These are phyloP conservation scores for Teratosphaeria epicoccoides DNA, from an alignment of 2,329 filamentous ascomycete species.

Conservation along the genomic window DNA sequence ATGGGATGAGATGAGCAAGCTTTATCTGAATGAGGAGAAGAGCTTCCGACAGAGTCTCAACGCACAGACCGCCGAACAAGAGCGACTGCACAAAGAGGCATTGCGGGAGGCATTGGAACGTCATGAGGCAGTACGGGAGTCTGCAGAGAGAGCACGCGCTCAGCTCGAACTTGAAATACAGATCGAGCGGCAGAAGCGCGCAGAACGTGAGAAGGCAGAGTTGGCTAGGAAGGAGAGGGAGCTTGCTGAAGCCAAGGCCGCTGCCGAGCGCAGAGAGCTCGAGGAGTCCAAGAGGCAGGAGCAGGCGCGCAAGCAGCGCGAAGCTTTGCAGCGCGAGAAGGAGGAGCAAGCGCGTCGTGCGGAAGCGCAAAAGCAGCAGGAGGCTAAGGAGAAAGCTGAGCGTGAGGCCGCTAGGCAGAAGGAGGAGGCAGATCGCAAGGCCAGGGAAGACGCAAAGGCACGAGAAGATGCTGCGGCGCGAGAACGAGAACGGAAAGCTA, in stretches of 20 bases:
- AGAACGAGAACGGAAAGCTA: background rate
- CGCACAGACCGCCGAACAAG: constrained; percentile 50
- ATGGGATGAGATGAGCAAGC: constrained; percentile 32
- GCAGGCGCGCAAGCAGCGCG: constrained; percentile 11
- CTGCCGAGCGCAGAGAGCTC: constrained; percentile 23
- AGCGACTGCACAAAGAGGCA: constrained; percentile 52
- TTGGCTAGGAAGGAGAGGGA: constrained; percentile 34
- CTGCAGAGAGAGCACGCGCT: constrained; percentile 44
- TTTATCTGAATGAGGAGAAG: constrained; percentile 32
- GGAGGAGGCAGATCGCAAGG: constrained; percentile 19
- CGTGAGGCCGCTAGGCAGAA: constrained; percentile 13
- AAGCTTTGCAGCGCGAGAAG: constrained; percentile 12
- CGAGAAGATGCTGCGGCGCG: constrained; percentile 22
- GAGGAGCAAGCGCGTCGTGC: constrained; percentile 14
- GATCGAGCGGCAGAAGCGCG: constrained; percentile 23
- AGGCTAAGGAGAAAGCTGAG: constrained; percentile 23
- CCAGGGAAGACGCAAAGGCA: constrained; percentile 13
- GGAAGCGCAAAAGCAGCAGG: constrained; percentile 9
- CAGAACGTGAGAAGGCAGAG: constrained; percentile 29
- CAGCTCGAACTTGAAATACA: constrained; percentile 37
- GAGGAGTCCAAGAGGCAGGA: constrained; percentile 18
- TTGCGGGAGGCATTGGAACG: constrained; percentile 54
- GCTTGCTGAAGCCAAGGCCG: constrained; percentile 32
- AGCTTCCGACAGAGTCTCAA: constrained; percentile 51
- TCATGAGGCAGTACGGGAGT: constrained; percentile 53